Conservation (phyloP, 352 stramenopile genomes). For the Pythium dissimile region DNA sequence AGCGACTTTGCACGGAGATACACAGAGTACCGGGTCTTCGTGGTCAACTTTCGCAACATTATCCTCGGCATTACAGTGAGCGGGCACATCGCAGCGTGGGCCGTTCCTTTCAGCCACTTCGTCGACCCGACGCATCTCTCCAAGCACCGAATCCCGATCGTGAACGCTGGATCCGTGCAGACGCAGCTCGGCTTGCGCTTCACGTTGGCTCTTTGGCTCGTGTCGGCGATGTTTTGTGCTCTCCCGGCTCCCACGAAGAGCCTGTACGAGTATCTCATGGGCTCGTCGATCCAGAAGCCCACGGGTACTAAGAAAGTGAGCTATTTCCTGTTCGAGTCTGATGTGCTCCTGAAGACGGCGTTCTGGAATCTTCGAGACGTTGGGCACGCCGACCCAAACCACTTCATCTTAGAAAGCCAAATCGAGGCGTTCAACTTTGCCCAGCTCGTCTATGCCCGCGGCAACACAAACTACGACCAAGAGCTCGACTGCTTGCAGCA, state of each 20-base stretch:
- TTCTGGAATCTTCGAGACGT: slow-evolving; percentile 26
- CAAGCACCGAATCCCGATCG: slow-evolving; percentile 8
- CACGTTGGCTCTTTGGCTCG: slow-evolving; percentile 28
- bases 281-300: neutral
- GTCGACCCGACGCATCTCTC: slow-evolving; percentile 13
- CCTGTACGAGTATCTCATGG: slow-evolving; percentile 21
- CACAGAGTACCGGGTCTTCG: slow-evolving; percentile 43
- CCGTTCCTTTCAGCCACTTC: slow-evolving; percentile 25
- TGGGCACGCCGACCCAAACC: slow-evolving; percentile 23
- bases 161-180: slow-evolving; percentile 22
- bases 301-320: slow-evolving; percentile 21
- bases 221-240: slow-evolving; percentile 29
- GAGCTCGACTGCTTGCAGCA: slow-evolving; percentile 22
- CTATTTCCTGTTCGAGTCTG: slow-evolving; percentile 40
- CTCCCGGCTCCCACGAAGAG: slow-evolving; percentile 25
- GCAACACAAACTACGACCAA: slow-evolving; percentile 32
- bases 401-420: slow-evolving; percentile 40
- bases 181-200: slow-evolving; percentile 31
- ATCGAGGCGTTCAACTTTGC: slow-evolving; percentile 46
- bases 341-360: slow-evolving; percentile 31
- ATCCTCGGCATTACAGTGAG: slow-evolving; percentile 26
- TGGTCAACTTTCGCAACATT: slow-evolving; percentile 35
- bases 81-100: slow-evolving; percentile 32
- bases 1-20: slow-evolving; percentile 36
- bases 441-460: slow-evolving; percentile 39